Evolutionary conservation across 2,329 filamentous ascomycete species (phyloP).

Genomic region (Zasmidium cellare): DNA sequence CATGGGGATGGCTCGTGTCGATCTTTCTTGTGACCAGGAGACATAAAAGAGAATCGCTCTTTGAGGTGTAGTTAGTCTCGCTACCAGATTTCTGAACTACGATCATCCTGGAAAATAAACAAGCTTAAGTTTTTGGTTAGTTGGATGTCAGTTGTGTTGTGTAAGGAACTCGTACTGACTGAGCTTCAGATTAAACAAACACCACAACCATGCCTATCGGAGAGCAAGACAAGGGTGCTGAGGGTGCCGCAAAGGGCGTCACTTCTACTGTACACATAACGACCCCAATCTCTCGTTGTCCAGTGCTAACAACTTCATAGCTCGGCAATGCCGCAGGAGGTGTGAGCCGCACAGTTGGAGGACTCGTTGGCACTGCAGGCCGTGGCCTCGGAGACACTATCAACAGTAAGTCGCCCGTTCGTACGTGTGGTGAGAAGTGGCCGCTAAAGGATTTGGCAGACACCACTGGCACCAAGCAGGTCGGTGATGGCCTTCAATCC

Average conservation of each 20-base stretch:
- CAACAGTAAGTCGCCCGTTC: slow-evolving; percentile 32
- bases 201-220: slow-evolving; percentile 15
- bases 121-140: background rate
- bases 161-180: background rate
- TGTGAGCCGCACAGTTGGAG: slow-evolving; percentile 54
- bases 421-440: background rate
- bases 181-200: background rate
- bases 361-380: slow-evolving; percentile 51
- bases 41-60: background rate
- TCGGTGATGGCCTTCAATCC: slow-evolving; percentile 44
- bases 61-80: background rate
- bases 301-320: slow-evolving; percentile 8
- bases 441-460: slow-evolving; percentile 3
- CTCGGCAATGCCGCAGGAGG: slow-evolving; percentile 57
- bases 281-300: background rate
- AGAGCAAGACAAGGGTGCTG: slow-evolving; percentile 25
- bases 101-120: background rate
- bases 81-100: background rate
- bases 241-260: slow-evolving; percentile 33
- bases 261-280: slow-evolving; percentile 31
- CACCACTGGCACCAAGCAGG: slow-evolving; percentile 46
- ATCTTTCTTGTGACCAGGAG: background rate
- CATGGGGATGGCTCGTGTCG: slow-evolving; percentile 1
- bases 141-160: background rate
- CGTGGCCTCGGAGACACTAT: slow-evolving; percentile 48